Evolutionary conservation across 352 stramenopile species (phyloP), one percentile per base, ranked within the genome.

Genomic region (Globisporangium recalcitrans): DNA sequence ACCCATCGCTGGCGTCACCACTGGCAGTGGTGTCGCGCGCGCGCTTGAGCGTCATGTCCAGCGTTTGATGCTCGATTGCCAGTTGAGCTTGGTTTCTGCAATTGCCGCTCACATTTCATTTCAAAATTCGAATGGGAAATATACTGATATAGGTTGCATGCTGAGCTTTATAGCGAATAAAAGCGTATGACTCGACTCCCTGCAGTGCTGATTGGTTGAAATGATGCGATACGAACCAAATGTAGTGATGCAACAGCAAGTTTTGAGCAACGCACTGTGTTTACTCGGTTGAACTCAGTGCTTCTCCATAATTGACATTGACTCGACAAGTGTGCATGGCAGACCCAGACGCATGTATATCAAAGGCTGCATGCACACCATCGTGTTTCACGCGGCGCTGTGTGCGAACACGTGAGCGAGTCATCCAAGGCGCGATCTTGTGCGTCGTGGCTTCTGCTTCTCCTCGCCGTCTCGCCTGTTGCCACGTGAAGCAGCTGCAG

Each of bases 41-140:
- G 27, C 48, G 48, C 48, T 55, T 60, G 14, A 34, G 32, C 34
- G 53, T 60, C 53, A 60, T 60, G 22, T 46, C 4, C 8, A n/a
- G 22, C 13, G 14, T 26, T 4, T n/a, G 31, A 22, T 19, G 22
- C 14, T 51, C 7, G 38, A 16, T 46, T 46, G n/a, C 16, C 22
- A n/a, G n/a, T 16, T 46, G 38, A n/a, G 4, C 38, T 14, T 34
- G 29, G 27, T 59, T 59, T 38, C 53, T 16, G 22, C 22, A 21
- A 7, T 58, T 59, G 31, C 13, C 31, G 4, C 32, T 11, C 21
- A 21, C 21, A n/a, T n/a, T n/a, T n/a, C 36, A 46, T 31, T 59
- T 59, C 34, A 34, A 59, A 59, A 49, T 49, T 59, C 19, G 21
- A 51, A 60, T 7, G n/a, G 21, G 14, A 0, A 46, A 4, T 46